Evolutionary conservation across 192 early-diverging fungal species (phyloP).

Genomic region (Backusella luteola): DNA sequence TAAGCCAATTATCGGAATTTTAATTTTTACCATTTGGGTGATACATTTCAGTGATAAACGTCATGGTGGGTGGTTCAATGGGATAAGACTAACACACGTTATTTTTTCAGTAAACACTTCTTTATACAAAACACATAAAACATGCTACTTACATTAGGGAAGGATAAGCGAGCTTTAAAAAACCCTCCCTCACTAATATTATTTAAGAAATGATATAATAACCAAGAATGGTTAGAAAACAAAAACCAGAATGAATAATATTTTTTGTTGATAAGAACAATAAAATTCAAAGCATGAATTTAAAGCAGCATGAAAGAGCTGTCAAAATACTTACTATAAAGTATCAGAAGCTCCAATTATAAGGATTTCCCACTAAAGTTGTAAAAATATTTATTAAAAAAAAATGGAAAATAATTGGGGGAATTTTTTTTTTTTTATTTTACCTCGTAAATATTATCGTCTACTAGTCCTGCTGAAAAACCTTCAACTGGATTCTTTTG

Average conservation of each 20-base stretch:
- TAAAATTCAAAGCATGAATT: neutral
- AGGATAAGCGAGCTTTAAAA: conserved; percentile 80
- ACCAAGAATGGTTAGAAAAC: conserved; percentile 1
- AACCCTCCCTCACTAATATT: conserved; percentile 86
- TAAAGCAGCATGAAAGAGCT: neutral
- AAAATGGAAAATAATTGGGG: neutral
- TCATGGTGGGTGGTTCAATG: conserved; percentile 84
- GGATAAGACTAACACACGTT: conserved; percentile 67
- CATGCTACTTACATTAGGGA: conserved; percentile 47
- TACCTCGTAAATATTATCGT: conserved; percentile 87
- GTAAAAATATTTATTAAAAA: conserved; percentile 6
- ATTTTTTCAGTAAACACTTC: neutral
- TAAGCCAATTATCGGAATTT: neutral
- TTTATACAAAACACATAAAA: neutral
- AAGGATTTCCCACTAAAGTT: conserved; percentile 80
- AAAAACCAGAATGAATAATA: neutral
- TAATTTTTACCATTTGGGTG: conserved; percentile 78
- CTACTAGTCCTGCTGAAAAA: conserved; percentile 90
- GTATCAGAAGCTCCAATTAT: conserved; percentile 88
- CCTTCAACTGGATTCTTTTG: conserved; percentile 68
- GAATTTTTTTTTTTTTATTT: conserved; percentile 9
- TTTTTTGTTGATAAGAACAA: neutral
- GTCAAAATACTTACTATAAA: conserved; percentile 63
- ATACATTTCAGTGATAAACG: conserved; percentile 84
- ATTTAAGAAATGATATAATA: neutral